A percentile compares a stretch with the other conserved stretches of the same genome.
Evolutionary conservation across 1,139 yeast genomes (phyloP).

Genomic region (Kodamaea suecica): DNA sequence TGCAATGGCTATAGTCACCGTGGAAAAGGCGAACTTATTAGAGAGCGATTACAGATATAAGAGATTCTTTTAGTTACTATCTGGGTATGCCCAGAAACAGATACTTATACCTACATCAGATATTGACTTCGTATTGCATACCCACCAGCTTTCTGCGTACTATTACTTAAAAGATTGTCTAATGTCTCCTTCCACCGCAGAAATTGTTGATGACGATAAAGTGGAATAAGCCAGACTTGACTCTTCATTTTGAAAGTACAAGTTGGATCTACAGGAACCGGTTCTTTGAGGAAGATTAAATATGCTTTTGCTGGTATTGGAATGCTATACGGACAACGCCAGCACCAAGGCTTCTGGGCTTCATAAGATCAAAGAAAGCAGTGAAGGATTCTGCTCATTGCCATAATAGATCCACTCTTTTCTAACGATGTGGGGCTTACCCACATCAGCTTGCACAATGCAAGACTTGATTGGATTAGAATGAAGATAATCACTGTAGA

Average conservation of each 20-base stretch:
- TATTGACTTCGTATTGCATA: slow-evolving; percentile 37
- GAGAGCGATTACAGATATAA: slow-evolving; percentile 24
- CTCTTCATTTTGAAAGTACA: slow-evolving; percentile 20
- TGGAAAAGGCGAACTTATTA: neutral
- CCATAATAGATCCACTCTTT: slow-evolving; percentile 7
- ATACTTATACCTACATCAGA: slow-evolving; percentile 33
- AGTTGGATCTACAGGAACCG: slow-evolving; percentile 2
- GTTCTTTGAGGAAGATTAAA: neutral
- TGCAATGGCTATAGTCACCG: slow-evolving; percentile 30
- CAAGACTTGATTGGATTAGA: no score
- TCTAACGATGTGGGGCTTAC: slow-evolving; percentile 13
- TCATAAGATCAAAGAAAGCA: no score
- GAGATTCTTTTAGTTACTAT: slow-evolving; percentile 23
- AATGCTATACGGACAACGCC: no score
- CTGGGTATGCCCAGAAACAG: slow-evolving; percentile 5
- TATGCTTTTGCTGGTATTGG: neutral
- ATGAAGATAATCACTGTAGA: no score
- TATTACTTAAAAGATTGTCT: slow-evolving; percentile 21
- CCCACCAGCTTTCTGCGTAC: slow-evolving; percentile 29
- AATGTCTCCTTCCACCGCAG: slow-evolving; percentile 5
- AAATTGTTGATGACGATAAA: slow-evolving; percentile 30
- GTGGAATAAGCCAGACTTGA: slow-evolving; percentile 21
- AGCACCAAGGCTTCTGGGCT: no score
- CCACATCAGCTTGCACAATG: slow-evolving; percentile 19
- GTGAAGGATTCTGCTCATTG: no score